These are phyloP conservation scores for Echium plantagineum DNA, from an alignment of 257 asterid species.

Conservation along the genomic window DNA sequence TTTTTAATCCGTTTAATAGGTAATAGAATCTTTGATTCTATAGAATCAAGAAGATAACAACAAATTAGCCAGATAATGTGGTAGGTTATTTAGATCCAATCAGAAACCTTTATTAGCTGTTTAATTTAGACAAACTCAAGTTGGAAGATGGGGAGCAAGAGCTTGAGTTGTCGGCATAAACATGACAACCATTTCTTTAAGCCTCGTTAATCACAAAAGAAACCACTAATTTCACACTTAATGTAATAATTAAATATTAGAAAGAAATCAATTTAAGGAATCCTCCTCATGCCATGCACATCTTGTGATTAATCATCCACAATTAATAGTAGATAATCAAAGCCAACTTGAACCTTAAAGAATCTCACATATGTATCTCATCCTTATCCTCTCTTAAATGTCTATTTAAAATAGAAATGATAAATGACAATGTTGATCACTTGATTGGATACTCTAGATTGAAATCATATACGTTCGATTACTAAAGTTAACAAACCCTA, in stretches of 20 bases:
- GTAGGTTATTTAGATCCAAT: conserved; percentile 7
- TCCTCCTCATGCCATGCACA: conserved; percentile 30
- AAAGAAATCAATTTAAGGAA: conserved; percentile 19
- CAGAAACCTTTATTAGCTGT: conserved; percentile 19
- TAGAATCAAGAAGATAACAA: conserved; percentile 10
- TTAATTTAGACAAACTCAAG: conserved; percentile 20
- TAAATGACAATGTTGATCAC: too few species aligned
- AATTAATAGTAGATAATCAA: not conserved
- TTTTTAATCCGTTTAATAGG: not conserved
- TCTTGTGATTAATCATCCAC: conserved; percentile 3
- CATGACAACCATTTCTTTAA: conserved; percentile 32
- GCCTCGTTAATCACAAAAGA: conserved; percentile 7
- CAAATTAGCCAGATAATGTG: conserved; percentile 21
- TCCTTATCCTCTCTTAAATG: too few species aligned
- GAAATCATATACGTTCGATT: too few species aligned
- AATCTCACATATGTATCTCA: too few species aligned
- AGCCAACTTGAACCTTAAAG: too few species aligned
- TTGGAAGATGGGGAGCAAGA: conserved; percentile 48
- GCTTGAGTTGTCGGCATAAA: conserved; percentile 36
- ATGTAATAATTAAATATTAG: conserved; percentile 18
- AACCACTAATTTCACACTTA: conserved; percentile 6
- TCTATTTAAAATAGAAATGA: too few species aligned
- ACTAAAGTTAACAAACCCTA: too few species aligned
- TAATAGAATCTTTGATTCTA: not conserved
- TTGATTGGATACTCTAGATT: too few species aligned